Conservation (phyloP, 169 alveolate species). For the Miamiensis avidus region DNA sequence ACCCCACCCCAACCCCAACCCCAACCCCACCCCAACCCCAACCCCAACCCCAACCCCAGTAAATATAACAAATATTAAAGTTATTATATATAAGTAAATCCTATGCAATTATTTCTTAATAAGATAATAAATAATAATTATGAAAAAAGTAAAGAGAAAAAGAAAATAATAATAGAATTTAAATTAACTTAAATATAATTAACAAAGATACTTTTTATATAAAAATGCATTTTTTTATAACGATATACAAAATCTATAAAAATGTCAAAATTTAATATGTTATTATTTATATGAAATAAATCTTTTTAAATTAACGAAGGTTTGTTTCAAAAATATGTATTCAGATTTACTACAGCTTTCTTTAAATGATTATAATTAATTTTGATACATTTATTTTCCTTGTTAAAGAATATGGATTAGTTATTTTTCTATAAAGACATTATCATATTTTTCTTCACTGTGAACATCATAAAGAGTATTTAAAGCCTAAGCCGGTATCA, state of each 20-base stretch:
- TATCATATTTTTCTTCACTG: conserved; percentile 15
- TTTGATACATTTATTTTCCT: conserved; percentile 13
- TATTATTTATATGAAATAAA: conserved; percentile 16
- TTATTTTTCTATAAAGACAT: background rate
- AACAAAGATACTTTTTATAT: too few relatives aligned
- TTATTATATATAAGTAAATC: too few relatives aligned
- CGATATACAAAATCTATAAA: background rate
- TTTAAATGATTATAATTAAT: conserved; percentile 6
- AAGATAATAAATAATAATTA: too few relatives aligned
- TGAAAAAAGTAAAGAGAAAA: too few relatives aligned
- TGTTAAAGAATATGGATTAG: background rate
- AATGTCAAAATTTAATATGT: conserved; percentile 11
- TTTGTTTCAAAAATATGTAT: conserved; percentile 20
- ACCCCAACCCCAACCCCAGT: too few relatives aligned
- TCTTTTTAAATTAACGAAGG: conserved; percentile 28
- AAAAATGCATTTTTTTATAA: too few relatives aligned
- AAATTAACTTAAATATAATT: too few relatives aligned
- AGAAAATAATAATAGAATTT: too few relatives aligned
- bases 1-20: too few relatives aligned
- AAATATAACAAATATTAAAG: too few relatives aligned
- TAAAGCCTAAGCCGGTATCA: conserved; percentile 22
- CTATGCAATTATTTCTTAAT: too few relatives aligned
- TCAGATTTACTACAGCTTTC: background rate
- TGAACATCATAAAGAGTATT: conserved; percentile 13
- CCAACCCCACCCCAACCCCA: too few relatives aligned